Evolutionary conservation across 805 yeast species (phyloP).

Genomic region (Ogataea haglerorum): DNA sequence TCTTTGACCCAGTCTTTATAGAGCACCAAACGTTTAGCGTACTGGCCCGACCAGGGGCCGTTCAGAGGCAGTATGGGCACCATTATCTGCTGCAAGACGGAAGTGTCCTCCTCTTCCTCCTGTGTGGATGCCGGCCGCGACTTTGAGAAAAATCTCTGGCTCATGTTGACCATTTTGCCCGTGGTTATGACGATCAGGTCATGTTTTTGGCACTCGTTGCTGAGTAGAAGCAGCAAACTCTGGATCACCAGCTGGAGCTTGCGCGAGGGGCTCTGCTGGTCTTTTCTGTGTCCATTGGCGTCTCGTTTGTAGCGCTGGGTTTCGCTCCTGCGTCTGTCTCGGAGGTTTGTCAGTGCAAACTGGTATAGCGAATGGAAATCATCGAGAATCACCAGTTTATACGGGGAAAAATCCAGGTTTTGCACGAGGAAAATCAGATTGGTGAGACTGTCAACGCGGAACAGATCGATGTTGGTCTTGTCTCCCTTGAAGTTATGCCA

Average conservation of each 20-base stretch:
- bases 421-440: slow-evolving; percentile 25
- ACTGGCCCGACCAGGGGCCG: slow-evolving; percentile 27
- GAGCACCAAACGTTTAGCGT: slow-evolving; percentile 28
- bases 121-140: slow-evolving; percentile 4
- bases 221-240: slow-evolving; percentile 18
- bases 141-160: slow-evolving; percentile 23
- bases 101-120: slow-evolving; percentile 12
- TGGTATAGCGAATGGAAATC: slow-evolving; percentile 28
- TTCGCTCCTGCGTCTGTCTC: slow-evolving; percentile 3
- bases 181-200: slow-evolving; percentile 23
- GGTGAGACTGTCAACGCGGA: slow-evolving; percentile 17
- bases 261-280: slow-evolving; percentile 20
- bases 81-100: slow-evolving; percentile 29
- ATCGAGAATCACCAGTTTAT: slow-evolving; percentile 27
- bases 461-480: slow-evolving; percentile 12
- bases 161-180: slow-evolving; percentile 28
- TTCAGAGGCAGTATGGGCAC: slow-evolving; percentile 31
- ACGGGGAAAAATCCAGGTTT: slow-evolving; percentile 14
- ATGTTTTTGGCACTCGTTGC: slow-evolving; percentile 13
- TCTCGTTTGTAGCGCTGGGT: slow-evolving; percentile 17
- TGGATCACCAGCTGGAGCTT: slow-evolving; percentile 22
- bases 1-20: slow-evolving; percentile 30
- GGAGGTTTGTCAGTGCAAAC: slow-evolving; percentile 10
- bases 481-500: slow-evolving; percentile 23
- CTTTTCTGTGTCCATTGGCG: slow-evolving; percentile 16